A percentile compares a stretch with the other conserved stretches of the same genome.
Evolutionary conservation across 2,329 filamentous ascomycete genomes (phyloP).

Genomic region (Ilyonectria mors-panacis): DNA sequence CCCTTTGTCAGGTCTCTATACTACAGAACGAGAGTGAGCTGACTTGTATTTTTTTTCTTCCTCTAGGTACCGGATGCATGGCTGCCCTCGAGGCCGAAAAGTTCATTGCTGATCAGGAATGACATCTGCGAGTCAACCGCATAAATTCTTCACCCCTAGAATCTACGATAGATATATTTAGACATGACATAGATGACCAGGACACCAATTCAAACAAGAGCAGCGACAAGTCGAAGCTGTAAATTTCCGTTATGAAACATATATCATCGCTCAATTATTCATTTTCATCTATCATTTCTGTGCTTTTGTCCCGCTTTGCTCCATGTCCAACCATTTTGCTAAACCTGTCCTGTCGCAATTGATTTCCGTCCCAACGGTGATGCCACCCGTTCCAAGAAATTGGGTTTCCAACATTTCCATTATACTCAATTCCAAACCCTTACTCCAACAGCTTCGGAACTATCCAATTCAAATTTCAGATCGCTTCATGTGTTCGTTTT

Average conservation of each 20-base stretch:
- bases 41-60: conserved; percentile 1
- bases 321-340: neutral
- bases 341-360: neutral
- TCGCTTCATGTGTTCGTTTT: neutral
- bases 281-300: conserved; percentile 17
- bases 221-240: conserved; percentile 31
- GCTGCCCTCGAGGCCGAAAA: conserved; percentile 97
- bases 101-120: conserved; percentile 84
- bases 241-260: conserved; percentile 20
- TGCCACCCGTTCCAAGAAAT: neutral
- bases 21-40: neutral
- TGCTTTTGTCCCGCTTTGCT: neutral
- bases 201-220: conserved; percentile 23
- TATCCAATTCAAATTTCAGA: neutral
- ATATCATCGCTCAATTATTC: conserved; percentile 27
- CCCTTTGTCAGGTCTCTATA: neutral
- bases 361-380: neutral
- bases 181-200: conserved; percentile 33
- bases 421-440: neutral
- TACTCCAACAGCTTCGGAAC: neutral
- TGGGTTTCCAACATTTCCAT: neutral
- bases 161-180: conserved; percentile 42
- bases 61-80: conserved; percentile 92
- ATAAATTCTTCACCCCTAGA: conserved; percentile 34
- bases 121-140: conserved; percentile 32